These are phyloP conservation scores for Infundibulicybe gibba DNA, from an alignment of 768 basidiomycete genomes.

Conservation along the genomic window DNA sequence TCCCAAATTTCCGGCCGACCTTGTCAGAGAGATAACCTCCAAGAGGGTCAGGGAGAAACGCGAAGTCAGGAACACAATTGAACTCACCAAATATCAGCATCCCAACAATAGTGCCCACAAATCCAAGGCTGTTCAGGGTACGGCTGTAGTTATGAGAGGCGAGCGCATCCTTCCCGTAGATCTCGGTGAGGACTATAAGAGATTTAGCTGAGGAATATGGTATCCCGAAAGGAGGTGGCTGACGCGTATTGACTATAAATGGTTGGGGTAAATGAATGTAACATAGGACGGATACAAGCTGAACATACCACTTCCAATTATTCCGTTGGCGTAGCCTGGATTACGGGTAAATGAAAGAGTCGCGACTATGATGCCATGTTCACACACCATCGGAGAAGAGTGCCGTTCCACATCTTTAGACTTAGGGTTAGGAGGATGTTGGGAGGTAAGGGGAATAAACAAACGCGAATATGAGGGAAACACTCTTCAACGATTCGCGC, in stretches of 20 bases:
- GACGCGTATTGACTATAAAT: slow-evolving; percentile 61
- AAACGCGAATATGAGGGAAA: slow-evolving; percentile 12
- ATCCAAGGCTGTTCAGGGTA: slow-evolving; percentile 63
- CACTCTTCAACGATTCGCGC: slow-evolving; percentile 1
- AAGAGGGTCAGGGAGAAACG: background rate
- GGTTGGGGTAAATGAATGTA: background rate
- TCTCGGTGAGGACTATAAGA: slow-evolving; percentile 54
- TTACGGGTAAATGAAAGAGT: slow-evolving; percentile 2
- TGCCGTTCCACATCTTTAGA: slow-evolving; percentile 1
- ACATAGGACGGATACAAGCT: background rate
- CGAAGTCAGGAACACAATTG: too few relatives aligned
- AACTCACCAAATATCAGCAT: slow-evolving; percentile 67
- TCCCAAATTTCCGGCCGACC: slow-evolving; percentile 81
- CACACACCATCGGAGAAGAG: slow-evolving; percentile 3
- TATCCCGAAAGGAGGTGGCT: slow-evolving; percentile 14
- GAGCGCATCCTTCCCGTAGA: slow-evolving; percentile 61
- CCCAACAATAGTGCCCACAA: slow-evolving; percentile 82
- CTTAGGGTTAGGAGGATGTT: background rate
- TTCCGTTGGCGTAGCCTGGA: slow-evolving; percentile 75
- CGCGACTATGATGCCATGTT: background rate
- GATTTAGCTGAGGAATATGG: background rate
- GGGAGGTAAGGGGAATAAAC: background rate
- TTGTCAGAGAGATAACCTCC: slow-evolving; percentile 74
- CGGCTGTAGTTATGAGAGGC: slow-evolving; percentile 53
- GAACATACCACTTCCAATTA: slow-evolving; percentile 69